Evolutionary conservation across 345 rosid genomes (phyloP).

Genomic region (Hypericum perforatum): DNA sequence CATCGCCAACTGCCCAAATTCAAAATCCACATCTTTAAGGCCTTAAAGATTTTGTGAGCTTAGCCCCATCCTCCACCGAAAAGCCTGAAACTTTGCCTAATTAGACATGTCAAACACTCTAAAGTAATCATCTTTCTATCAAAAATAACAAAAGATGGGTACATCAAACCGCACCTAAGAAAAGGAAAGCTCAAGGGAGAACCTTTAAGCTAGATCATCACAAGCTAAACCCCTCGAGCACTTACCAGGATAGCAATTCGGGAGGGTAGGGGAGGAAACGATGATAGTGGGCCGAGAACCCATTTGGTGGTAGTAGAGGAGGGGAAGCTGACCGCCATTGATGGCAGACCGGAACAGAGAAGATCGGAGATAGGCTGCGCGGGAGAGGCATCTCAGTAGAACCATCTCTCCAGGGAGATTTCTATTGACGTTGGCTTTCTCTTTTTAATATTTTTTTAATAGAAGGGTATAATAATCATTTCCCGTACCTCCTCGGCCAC

Average conservation of each 20-base stretch:
- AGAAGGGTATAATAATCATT: too few species aligned
- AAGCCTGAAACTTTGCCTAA: too few species aligned
- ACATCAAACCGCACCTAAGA: too few species aligned
- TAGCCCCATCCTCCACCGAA: too few species aligned
- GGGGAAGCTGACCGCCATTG: constrained; percentile 1
- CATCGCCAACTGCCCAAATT: constrained; percentile 43
- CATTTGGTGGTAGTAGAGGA: constrained; percentile 8
- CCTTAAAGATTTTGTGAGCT: too few species aligned
- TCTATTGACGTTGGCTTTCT: too few species aligned
- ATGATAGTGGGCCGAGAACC: constrained; percentile 14
- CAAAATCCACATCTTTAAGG: neutral
- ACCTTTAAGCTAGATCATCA: neutral
- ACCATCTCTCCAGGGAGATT: too few species aligned
- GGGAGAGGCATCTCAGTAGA: constrained; percentile 18
- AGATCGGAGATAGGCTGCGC: constrained; percentile 19
- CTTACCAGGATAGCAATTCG: constrained; percentile 9
- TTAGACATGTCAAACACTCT: too few species aligned
- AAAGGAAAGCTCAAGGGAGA: neutral
- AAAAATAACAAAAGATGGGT: too few species aligned
- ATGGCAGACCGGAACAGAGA: constrained; percentile 10
- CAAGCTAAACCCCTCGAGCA: neutral
- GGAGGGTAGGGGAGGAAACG: constrained; percentile 11
- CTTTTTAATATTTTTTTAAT: too few species aligned
- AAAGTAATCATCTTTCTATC: too few species aligned
- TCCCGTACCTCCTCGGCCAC: too few species aligned